Evolutionary conservation across 2,329 filamentous ascomycete genomes (phyloP).

Genomic region (Helotiales sp.): DNA sequence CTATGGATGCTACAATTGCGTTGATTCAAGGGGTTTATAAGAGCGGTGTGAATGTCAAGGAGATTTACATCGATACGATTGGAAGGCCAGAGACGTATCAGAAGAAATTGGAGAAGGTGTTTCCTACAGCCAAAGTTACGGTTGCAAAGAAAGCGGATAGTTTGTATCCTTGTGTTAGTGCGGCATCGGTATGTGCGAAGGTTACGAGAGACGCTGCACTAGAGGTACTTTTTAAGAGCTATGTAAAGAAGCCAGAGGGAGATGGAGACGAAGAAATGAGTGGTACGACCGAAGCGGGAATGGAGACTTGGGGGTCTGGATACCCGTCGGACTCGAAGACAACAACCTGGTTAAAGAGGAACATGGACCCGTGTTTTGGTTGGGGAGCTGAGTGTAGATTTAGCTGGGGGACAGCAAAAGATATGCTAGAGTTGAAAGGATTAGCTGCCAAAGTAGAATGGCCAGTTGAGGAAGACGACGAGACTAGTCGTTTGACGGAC

Average conservation of each 20-base stretch:
- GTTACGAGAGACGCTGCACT: conserved; percentile 90
- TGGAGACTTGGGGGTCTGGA: conserved; percentile 78
- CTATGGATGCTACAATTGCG: conserved; percentile 85
- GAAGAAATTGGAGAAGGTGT: conserved; percentile 77
- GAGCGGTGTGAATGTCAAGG: conserved; percentile 75
- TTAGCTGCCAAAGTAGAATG: conserved; percentile 76
- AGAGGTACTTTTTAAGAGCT: conserved; percentile 66
- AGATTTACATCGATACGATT: conserved; percentile 96
- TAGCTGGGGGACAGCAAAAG: conserved; percentile 93
- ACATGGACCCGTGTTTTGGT: conserved; percentile 92
- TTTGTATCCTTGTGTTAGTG: conserved; percentile 88
- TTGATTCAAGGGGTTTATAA: conserved; percentile 78
- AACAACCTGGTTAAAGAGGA: conserved; percentile 75
- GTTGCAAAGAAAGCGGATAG: conserved; percentile 92
- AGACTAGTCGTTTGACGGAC: conserved; percentile 70
- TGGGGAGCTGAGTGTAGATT: conserved; percentile 94
- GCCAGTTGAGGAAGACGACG: conserved; percentile 72
- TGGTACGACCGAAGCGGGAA: conserved; percentile 31
- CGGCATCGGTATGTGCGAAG: conserved; percentile 92
- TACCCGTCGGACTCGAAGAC: conserved; percentile 89
- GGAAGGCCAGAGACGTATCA: conserved; percentile 83
- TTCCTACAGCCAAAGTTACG: conserved; percentile 73
- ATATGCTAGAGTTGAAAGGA: conserved; percentile 71
- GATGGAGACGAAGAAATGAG: conserved; percentile 32
- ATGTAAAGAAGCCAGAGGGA: conserved; percentile 27